Percentiles rank a stretch among this genome's conserved stretches.
Evolutionary conservation across 1,284 basidiomycete genomes (phyloP).

Genomic region (Trametes sp.): DNA sequence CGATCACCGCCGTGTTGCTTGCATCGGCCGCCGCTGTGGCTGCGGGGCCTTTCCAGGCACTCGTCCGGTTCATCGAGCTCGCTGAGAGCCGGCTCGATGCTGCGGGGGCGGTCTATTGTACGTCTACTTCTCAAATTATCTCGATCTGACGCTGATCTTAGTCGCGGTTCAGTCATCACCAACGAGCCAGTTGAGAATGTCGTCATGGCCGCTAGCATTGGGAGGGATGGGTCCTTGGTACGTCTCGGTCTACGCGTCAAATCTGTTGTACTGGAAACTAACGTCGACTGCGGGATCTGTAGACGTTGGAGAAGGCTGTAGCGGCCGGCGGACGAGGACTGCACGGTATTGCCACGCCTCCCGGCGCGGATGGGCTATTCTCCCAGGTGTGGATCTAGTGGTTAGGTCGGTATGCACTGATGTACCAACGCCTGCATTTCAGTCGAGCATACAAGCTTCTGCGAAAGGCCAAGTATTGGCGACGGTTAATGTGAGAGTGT

Average conservation of each 20-base stretch:
- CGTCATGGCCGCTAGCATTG: conserved; percentile 30
- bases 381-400: conserved; percentile 41
- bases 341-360: conserved; percentile 45
- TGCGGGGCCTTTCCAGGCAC: background rate
- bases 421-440: too few species aligned
- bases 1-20: background rate
- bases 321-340: conserved; percentile 48
- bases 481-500: conserved; percentile 55
- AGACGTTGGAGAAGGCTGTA: conserved; percentile 34
- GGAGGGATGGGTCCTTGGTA: conserved; percentile 31
- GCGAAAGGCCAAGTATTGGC: conserved; percentile 48
- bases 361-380: conserved; percentile 53
- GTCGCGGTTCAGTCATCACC: conserved; percentile 26
- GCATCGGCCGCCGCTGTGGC: background rate
- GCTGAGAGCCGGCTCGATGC: conserved; percentile 1
- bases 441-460: conserved; percentile 52
- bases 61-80: background rate
- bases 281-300: conserved; percentile 26
- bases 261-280: background rate
- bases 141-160: background rate
- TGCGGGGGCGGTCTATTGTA: conserved; percentile 7
- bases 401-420: too few species aligned
- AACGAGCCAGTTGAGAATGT: conserved; percentile 32
- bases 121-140: too few species aligned
- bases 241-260: background rate